These are phyloP conservation scores for Pseudonitzschia delicatissima DNA, from an alignment of 108 stramenopile genomes.

Conservation along the genomic window DNA sequence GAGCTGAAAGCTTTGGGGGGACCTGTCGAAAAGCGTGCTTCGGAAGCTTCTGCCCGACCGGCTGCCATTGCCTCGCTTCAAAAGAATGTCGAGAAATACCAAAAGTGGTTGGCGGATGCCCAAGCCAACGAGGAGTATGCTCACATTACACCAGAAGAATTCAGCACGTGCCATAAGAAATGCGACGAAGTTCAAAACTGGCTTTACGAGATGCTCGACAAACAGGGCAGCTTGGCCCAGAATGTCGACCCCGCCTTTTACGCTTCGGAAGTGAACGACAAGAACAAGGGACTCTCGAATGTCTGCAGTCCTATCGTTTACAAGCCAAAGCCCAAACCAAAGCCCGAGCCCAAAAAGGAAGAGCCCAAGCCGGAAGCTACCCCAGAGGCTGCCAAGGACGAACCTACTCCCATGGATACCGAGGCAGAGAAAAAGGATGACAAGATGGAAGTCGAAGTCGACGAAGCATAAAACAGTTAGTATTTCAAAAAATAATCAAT, in stretches of 20 bases:
- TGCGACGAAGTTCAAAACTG: slow-evolving; percentile 78
- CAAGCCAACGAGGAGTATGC: slow-evolving; percentile 73
- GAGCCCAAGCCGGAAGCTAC: slow-evolving; percentile 49
- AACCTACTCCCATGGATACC: slow-evolving; percentile 64
- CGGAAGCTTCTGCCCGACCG: slow-evolving; percentile 75
- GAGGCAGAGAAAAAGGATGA: slow-evolving; percentile 34
- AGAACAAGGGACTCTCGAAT: slow-evolving; percentile 65
- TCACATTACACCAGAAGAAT: slow-evolving; percentile 93
- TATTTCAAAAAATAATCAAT: slow-evolving; percentile 10
- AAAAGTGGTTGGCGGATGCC: slow-evolving; percentile 77
- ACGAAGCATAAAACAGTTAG: slow-evolving; percentile 17
- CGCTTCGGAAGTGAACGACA: slow-evolving; percentile 60
- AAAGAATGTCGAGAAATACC: slow-evolving; percentile 78
- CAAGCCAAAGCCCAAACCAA: slow-evolving; percentile 90
- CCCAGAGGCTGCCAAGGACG: slow-evolving; percentile 30
- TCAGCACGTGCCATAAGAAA: slow-evolving; percentile 64
- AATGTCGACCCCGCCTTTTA: slow-evolving; percentile 84
- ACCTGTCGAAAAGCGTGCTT: slow-evolving; percentile 84
- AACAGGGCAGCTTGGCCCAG: slow-evolving; percentile 74
- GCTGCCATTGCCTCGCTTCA: slow-evolving; percentile 69
- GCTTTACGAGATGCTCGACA: slow-evolving; percentile 91
- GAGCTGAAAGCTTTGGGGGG: slow-evolving; percentile 85
- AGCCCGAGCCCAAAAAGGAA: slow-evolving; percentile 56
- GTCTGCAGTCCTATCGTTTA: slow-evolving; percentile 83
- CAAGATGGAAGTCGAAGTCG: slow-evolving; percentile 37